phyloP scores from a whole-genome alignment of 176 grass and related monocot genomes.

The Bonia amplexicaulis region DNA sequence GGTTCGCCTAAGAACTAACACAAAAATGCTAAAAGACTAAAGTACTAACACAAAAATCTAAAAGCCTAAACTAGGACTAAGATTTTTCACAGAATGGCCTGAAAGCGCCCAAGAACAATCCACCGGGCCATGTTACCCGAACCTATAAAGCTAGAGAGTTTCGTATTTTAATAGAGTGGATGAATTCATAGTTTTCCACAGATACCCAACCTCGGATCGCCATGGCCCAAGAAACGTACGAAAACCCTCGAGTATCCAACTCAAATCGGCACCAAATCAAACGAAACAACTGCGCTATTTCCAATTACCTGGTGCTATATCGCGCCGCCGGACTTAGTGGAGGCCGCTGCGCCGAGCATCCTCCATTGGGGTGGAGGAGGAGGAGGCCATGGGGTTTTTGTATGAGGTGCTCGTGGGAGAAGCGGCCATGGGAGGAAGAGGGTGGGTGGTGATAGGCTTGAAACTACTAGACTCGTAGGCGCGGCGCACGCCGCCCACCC shows the following conservation, averaged over 20 bases:
- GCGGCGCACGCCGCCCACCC: too few relatives aligned
- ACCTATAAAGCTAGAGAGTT: background rate
- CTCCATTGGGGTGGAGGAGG: constrained; percentile 22
- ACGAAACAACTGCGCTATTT: background rate
- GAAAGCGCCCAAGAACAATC: background rate
- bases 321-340: background rate
- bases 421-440: background rate
- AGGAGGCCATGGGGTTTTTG: constrained; percentile 25
- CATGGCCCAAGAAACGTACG: background rate
- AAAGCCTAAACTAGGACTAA: background rate
- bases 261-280: background rate
- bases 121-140: background rate
- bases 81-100: background rate
- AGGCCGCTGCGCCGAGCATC: background rate
- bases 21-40: too few relatives aligned
- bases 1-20: background rate
- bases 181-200: background rate
- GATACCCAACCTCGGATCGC: background rate
- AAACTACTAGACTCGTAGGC: too few relatives aligned
- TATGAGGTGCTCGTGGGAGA: background rate
- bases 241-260: background rate
- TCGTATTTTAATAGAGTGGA: background rate
- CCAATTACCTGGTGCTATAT: background rate
- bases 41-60: too few relatives aligned
- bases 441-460: constrained; percentile 13